phyloP scores from a whole-genome alignment of 2,329 filamentous ascomycete genomes.

The Pochonia chlamydosporia region DNA sequence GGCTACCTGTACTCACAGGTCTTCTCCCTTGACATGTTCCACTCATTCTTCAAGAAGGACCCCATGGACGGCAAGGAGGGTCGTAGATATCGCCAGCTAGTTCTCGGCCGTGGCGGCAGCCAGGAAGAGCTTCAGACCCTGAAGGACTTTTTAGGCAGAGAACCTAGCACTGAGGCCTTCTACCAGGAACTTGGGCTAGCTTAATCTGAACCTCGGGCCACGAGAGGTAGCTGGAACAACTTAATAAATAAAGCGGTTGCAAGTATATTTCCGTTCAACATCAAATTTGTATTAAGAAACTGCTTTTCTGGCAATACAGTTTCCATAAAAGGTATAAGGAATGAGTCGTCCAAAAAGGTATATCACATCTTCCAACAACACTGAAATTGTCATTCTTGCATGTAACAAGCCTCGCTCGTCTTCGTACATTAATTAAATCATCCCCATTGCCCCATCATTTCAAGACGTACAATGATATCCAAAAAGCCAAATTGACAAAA shows the following conservation, averaged over 20 bases:
- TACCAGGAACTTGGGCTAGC: conserved; percentile 65
- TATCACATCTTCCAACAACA: not conserved
- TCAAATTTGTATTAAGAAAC: not conserved
- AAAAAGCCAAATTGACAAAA: not conserved
- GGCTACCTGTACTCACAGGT: conserved; percentile 70
- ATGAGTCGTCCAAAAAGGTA: not conserved
- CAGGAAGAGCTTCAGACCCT: conserved; percentile 77
- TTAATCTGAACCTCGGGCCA: not conserved
- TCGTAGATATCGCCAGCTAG: conserved; percentile 69
- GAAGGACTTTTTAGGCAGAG: conserved; percentile 70
- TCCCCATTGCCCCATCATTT: not conserved
- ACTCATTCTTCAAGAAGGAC: conserved; percentile 68
- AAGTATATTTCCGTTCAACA: conserved; percentile 3
- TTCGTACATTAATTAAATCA: not conserved
- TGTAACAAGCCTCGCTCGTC: not conserved
- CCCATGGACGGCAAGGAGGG: conserved; percentile 74
- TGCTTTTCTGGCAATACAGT: not conserved
- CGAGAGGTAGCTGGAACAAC: too few species aligned
- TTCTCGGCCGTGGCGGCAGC: conserved; percentile 71
- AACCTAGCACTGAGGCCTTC: conserved; percentile 73
- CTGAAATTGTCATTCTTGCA: not conserved
- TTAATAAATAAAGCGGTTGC: too few species aligned
- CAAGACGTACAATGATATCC: not conserved
- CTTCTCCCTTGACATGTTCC: conserved; percentile 83
- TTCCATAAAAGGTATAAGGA: not conserved